Base-by-base conservation (phyloP, 1,284 basidiomycete species). In the Agaricales sp. region DNA sequence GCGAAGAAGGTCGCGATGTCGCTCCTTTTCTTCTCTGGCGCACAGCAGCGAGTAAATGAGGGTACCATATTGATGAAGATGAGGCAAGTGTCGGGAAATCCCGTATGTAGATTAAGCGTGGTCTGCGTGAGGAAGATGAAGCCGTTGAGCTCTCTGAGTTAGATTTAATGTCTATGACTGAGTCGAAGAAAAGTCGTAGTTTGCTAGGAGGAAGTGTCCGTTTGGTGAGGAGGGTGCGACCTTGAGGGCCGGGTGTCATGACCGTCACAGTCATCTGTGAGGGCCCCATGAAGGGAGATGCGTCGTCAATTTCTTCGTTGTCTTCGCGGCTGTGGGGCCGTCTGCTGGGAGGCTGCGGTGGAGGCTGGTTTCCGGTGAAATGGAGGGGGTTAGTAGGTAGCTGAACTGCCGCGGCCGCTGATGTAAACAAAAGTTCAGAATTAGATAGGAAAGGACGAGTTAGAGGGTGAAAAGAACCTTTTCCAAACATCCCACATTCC, bases 101-200 rank as follows among this genome's bases (percentile, higher is more conserved):
- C 50, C 88, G 83, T 48, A 94, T 71, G 56, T 92, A 88, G 46
- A 94, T 74, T 6, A 94, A 74, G n/a, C 90, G 81, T 8, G 86
- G 82, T 50, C 71, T 68, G 48, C 56, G 57, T 37, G 52, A 37
- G 23, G 63, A 50, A 35, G 59, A 46, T 25, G 61, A 47, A 44
- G 61, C 59, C 6, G 60, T 58, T 14, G 52, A 46, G 46, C 68
- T 20, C 14, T 45, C 44, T 2, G 62, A 41, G 50, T 68, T 67
- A 4, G 72, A 65, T n/a, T 68, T 65, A 13, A 79, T 63, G 55
- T 89, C 88, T 51, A 90, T 67, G 26, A 90, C 66, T 3, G 82
- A 72, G 53, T 87, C 81, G 57, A 90, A 90, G 58, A 91, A 87
- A 0, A 69, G 67, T 58, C 79, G 82, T 47, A 80, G 64, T 59